Evolutionary conservation across 2,329 filamentous ascomycete species (phyloP), one percentile per base, ranked within the genome.

Genomic region (Aspergillus amoenus): DNA sequence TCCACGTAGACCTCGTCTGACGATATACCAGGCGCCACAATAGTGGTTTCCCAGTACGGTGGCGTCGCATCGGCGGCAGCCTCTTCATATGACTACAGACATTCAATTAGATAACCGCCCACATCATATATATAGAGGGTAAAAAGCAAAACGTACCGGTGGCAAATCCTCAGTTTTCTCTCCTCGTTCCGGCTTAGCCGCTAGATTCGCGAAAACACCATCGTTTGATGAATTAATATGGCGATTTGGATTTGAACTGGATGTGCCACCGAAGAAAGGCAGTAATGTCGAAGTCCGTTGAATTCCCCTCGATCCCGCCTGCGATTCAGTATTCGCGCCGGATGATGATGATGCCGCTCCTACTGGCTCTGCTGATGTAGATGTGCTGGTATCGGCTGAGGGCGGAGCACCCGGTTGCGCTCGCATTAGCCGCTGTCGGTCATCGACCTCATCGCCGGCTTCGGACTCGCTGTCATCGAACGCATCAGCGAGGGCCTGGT

Each of bases 1-100:
- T 99, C 94, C 56, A 99, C 90, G 70, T 94, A 99, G 47, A 99
- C 93, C 74, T 99, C 94, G 70, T 97, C 93, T 40, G 88, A 86
- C n/a, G 89, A 90, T 63, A 94, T 86, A 55, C 93, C 94, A 0
- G 94, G 94, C 0, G 93, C 93, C 51, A 99, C 84, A 63, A 99
- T 97, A 0, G 94, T 97, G 5, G 94, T 99, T 79, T 99, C 94
- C 94, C 94, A 99, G 76, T 99, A 99, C 0, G 94, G 94, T 1
- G 94, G 94, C 47, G 94, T 94, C 22, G 92, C 89, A 74, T 99
- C 94, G 42, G 93, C 93, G 3, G 94, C 94, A 15, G 94, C 94
- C 85, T 97, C 93, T 82, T 99, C 94, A 74, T 99, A 99, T 37
- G 93, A 93, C 91, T 97, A 67, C 34, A 40, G 48, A 43, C 41